Conservation (phyloP, 1,284 basidiomycete genomes). For the Ceratobasidium sp. region DNA sequence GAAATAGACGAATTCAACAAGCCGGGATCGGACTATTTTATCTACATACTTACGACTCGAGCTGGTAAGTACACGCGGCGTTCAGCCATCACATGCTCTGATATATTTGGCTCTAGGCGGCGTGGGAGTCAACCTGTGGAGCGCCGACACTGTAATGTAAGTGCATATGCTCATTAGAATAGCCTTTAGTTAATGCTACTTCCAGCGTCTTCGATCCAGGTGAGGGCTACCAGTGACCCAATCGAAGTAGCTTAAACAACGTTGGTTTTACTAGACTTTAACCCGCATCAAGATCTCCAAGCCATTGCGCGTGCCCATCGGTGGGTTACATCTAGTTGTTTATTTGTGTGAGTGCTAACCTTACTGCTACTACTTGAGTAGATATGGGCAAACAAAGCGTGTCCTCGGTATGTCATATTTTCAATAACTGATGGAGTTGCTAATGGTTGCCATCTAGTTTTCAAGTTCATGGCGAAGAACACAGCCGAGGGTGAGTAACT, state of each 20-base stretch:
- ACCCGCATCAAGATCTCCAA: slow-evolving; percentile 79
- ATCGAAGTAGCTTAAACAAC: background rate
- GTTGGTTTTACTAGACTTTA: slow-evolving; percentile 80
- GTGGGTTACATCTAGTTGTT: background rate
- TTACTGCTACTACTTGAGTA: slow-evolving; percentile 52
- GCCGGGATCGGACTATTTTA: slow-evolving; percentile 85
- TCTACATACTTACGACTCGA: slow-evolving; percentile 92
- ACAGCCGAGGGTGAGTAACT: slow-evolving; percentile 79
- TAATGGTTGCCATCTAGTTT: slow-evolving; percentile 83
- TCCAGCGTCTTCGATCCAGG: slow-evolving; percentile 35
- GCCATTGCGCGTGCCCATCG: slow-evolving; percentile 91
- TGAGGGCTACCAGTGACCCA: background rate
- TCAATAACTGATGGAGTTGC: slow-evolving; percentile 48
- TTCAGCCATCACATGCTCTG: background rate
- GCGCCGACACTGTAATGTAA: slow-evolving; percentile 85
- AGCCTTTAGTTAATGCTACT: background rate
- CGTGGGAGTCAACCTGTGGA: slow-evolving; percentile 55
- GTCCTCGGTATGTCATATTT: slow-evolving; percentile 8
- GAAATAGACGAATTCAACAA: slow-evolving; percentile 95
- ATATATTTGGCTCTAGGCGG: slow-evolving; percentile 54
- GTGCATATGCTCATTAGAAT: background rate
- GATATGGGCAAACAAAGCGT: slow-evolving; percentile 50
- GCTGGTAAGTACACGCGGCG: slow-evolving; percentile 91
- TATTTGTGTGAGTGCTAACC: background rate
- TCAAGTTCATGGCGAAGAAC: slow-evolving; percentile 90